A percentile compares a stretch with the other conserved stretches of the same genome.
Evolutionary conservation across 1,139 yeast genomes (phyloP).

Genomic region (Yamadazyma atlantica): DNA sequence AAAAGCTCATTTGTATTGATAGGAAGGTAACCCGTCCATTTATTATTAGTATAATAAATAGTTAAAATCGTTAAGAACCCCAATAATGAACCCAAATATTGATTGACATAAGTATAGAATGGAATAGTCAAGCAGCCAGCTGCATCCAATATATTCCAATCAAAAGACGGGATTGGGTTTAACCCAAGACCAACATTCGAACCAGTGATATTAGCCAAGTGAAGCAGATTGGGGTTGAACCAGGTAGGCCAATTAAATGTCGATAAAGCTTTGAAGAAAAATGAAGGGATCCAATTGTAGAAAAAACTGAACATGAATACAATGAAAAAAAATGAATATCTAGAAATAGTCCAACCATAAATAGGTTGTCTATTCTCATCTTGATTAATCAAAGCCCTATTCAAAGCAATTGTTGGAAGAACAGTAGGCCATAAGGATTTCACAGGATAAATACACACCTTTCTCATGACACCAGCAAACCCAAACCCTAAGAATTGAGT

Average conservation of each 20-base stretch:
- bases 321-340: conserved; percentile 39
- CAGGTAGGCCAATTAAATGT: conserved; percentile 51
- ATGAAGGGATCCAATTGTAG: conserved; percentile 46
- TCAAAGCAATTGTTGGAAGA: conserved; percentile 45
- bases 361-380: conserved; percentile 24
- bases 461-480: conserved; percentile 46
- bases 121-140: conserved; percentile 44
- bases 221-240: conserved; percentile 41
- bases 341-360: conserved; percentile 43
- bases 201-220: conserved; percentile 40
- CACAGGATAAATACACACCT: conserved; percentile 44
- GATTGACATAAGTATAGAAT: conserved; percentile 38
- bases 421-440: conserved; percentile 50
- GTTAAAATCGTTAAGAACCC: conserved; percentile 30
- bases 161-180: conserved; percentile 46
- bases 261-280: conserved; percentile 41
- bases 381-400: conserved; percentile 39
- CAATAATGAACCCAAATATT: conserved; percentile 34
- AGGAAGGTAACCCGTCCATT: conserved; percentile 42
- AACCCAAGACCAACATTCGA: conserved; percentile 40
- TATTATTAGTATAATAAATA: conserved; percentile 38
- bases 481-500: conserved; percentile 50
- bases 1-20: conserved; percentile 39
- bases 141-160: conserved; percentile 44
- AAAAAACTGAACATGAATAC: conserved; percentile 33